Evolutionary conservation across 495 filamentous ascomycete genomes (phyloP).

Genomic region (Aspergillus wentii): DNA sequence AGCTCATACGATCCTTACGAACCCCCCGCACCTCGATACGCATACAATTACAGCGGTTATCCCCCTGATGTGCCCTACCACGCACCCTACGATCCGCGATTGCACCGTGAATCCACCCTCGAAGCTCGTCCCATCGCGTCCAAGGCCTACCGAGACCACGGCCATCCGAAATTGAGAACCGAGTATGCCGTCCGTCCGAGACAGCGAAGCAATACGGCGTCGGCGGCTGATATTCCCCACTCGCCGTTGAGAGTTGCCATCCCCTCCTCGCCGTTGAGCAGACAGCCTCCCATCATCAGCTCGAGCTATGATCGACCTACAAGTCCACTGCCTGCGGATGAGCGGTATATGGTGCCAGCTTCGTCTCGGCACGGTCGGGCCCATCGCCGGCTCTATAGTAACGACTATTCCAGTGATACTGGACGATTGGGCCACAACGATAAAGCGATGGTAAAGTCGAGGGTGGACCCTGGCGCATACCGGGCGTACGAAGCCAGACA

Average conservation of each 20-base stretch:
- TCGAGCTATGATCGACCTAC: conserved; percentile 21
- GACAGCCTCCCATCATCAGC: conserved; percentile 24
- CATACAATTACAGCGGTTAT: conserved; percentile 30
- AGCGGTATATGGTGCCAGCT: conserved; percentile 25
- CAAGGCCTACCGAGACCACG: conserved; percentile 28
- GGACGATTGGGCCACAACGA: conserved; percentile 19
- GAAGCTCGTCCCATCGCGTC: conserved; percentile 35
- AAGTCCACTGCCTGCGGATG: conserved; percentile 26
- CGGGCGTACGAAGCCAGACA: conserved; percentile 18
- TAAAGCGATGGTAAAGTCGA: conserved; percentile 7
- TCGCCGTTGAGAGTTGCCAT: conserved; percentile 21
- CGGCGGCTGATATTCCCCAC: conserved; percentile 22
- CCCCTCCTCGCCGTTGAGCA: conserved; percentile 17
- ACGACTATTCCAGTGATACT: conserved; percentile 41
- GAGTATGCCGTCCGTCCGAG: conserved; percentile 39
- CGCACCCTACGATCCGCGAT: conserved; percentile 24
- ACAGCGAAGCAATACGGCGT: conserved; percentile 33
- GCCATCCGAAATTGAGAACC: conserved; percentile 31
- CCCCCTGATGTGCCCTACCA: conserved; percentile 29
- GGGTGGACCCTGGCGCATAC: conserved; percentile 15
- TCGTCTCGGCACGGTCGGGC: conserved; percentile 19
- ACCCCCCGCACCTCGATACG: conserved; percentile 1
- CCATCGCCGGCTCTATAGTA: conserved; percentile 28
- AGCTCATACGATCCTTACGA: conserved; percentile 21
- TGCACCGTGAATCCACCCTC: conserved; percentile 19